These are phyloP conservation scores for Rhodocollybia butyracea DNA, from an alignment of 768 basidiomycete genomes.

Conservation along the genomic window DNA sequence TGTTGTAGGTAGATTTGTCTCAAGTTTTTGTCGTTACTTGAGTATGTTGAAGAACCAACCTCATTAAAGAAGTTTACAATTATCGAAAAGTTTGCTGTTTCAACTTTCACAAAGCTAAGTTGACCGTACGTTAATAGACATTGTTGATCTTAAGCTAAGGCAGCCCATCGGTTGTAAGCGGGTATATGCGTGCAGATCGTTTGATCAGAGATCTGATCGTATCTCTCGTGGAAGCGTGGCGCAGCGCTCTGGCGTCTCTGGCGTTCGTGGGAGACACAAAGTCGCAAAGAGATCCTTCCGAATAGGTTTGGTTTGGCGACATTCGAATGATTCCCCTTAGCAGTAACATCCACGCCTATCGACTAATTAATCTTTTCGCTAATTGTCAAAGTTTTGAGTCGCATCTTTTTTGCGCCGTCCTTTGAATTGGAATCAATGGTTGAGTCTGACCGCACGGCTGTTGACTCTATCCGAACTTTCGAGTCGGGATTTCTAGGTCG, in stretches of 20 bases:
- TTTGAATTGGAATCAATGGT: background rate
- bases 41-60: no score
- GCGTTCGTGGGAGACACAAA: no score
- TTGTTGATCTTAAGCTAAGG: no score
- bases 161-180: no score
- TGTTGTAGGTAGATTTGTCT: background rate
- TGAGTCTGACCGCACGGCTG: background rate
- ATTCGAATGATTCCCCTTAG: background rate
- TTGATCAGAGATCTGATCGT: no score
- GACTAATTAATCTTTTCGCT: no score
- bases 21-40: background rate
- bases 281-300: no score
- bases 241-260: no score
- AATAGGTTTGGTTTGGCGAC: background rate
- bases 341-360: background rate
- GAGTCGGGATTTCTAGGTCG: background rate
- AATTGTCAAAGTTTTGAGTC: background rate
- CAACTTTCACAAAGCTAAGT: no score
- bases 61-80: background rate
- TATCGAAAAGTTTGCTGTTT: background rate
- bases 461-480: background rate
- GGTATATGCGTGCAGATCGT: no score
- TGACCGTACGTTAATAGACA: no score
- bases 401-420: background rate
- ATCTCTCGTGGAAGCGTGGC: no score